Base-by-base conservation (phyloP, 352 stramenopile genomes). In the Phytopythium sindhum region DNA sequence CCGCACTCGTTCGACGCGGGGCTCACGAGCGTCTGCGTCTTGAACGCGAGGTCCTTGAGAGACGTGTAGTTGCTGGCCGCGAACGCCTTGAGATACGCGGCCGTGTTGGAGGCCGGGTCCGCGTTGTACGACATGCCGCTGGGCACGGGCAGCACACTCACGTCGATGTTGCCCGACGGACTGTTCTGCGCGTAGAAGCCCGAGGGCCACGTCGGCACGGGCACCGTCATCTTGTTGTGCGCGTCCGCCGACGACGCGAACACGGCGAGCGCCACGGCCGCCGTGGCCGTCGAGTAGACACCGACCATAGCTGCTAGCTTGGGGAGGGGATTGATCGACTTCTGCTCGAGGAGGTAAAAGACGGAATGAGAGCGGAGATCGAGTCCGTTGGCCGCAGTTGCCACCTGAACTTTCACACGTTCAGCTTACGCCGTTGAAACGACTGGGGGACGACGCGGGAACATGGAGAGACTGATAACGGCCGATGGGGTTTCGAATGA, bases 151-250 rank as follows among this genome's bases (percentile, higher is more conserved):
- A 88, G 65, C 24, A 67, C 60, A 1, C 39, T 60, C 2, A 60
- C 52, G 60, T 84, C 67, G 45, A 88, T 83, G 7, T 54, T 70
- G 28, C 68, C 75, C 50, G 70, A 81, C 31, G 75, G 75, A 35
- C 56, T 73, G 68, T 81, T 84, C 50, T 71, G 63, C 59, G 33
- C 61, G 66, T 78, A 78, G 56, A 78, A 70, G 17, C 60, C 61
- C 15, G 37, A 37, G 21, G 70, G 59, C 70, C 73, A 84, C 29
- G 75, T 81, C 35, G 75, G 70, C n/a, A 69, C 23, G n/a, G 75
- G 75, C 29, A 79, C 28, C 35, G 63, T 73, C 73, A 83, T 81
- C 15, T 77, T 69, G 67, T 78, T 76, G 64, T 85, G 77, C 31
- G 74, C 77, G 41, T 79, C 59, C 3, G 60, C 66, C 28, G 64